Base-by-base conservation (phyloP, 164 flowering plant genomes). In the Piper longum region DNA sequence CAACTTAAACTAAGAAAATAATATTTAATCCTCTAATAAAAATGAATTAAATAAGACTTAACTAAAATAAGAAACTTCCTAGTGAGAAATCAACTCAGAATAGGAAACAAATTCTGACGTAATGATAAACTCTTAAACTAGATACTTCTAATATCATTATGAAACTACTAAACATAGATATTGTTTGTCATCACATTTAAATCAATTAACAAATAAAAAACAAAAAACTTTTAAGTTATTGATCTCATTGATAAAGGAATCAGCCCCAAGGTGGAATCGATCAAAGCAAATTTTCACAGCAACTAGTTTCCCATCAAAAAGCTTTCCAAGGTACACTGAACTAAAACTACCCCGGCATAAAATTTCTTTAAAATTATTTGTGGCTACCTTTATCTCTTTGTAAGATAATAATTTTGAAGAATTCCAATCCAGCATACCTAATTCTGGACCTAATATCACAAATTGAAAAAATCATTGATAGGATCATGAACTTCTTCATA, bases 261-360 rank as follows among this genome's bases (percentile, higher is more conserved):
- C 95, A 42, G 82, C 85, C 14, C 91, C 91, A 55, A 89, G 85
- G 66, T 83, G 95, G 71, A 76, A 74, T 70, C 57, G 79, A 66
- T 89, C 96, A 67, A 75, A 82, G 60, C 89, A 80, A 55, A 89
- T 87, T 85, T 89, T 89, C 59, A 89, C 91, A 74, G 96, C 95
- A 12, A 87, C 86, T 43, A 67, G 62, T 73, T 82, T 89, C 17
- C 93, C 93, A 73, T 80, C 84, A 14, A 83, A 71, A 67, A 89
- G 83, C 73, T 85, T 84, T 66, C 96, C 96, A 65, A 77, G 79
- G 67, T 81, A 89, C 61, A 89, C 95, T 75, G 88, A 78, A 67
- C 96, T 95, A 72, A 89, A 89, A 71, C 96, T 81, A 63, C 96
- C 96, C 41, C 83, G 83, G 51, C 96, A 95, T 45, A 89, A 78